Conservation (phyloP, 257 asterid genomes). For the Handroanthus guayacan region DNA sequence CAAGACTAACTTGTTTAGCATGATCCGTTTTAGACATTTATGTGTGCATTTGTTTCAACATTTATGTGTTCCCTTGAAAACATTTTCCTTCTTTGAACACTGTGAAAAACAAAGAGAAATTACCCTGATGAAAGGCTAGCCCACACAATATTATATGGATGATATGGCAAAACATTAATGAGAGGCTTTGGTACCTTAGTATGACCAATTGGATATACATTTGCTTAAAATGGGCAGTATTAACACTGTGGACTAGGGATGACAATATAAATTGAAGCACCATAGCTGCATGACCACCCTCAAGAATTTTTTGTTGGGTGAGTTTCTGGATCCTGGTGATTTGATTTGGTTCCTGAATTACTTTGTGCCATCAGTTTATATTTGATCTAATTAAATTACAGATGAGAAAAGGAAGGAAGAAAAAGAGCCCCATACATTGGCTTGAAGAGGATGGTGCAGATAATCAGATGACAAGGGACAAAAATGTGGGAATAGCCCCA, state of each 20-base stretch:
- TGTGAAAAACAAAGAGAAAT: not conserved
- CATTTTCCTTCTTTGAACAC: not conserved
- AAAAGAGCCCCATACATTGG: not conserved
- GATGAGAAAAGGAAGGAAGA: not conserved
- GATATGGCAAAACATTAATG: not conserved
- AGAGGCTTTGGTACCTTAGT: not conserved
- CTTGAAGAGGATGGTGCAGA: conserved; percentile 9
- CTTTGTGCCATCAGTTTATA: not conserved
- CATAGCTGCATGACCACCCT: not conserved
- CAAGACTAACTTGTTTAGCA: not conserved
- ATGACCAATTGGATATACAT: not conserved
- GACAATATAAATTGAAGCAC: not conserved
- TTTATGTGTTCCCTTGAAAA: not conserved
- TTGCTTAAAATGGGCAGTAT: not conserved
- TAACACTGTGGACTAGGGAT: not conserved
- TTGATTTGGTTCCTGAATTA: not conserved
- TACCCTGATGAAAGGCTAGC: not conserved
- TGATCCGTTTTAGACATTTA: not conserved
- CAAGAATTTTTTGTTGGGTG: not conserved
- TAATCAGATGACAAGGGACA: not conserved
- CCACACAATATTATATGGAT: not conserved
- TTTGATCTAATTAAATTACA: not conserved
- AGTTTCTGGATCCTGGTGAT: not conserved
- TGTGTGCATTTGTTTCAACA: too few species aligned
- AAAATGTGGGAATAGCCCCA: not conserved